Evolutionary conservation across 805 yeast species (phyloP), one percentile per base, ranked within the genome.

Genomic region (Pichia scutulata): DNA sequence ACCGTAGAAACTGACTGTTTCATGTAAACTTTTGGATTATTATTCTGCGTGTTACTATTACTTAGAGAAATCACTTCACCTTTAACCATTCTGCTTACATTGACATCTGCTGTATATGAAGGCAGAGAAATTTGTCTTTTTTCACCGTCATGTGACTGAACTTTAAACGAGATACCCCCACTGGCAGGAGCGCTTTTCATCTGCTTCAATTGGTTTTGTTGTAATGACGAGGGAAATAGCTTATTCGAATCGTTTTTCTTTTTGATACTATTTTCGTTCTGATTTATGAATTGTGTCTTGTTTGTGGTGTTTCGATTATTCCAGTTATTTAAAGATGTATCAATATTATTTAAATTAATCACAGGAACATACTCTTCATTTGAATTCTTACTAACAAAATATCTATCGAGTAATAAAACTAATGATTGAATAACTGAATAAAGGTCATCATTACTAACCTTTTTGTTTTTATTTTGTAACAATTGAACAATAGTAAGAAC

Each of bases 391-490:
- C 30, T 24, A 23, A 21, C 10, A 26, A 55, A 47, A 48, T 44
- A 49, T 21, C 47, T 52, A 19, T 59, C 53, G 2, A 58, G 52
- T 8, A 63, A 52, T 44, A 63, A 61, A 52, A 69, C 69, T 13
- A 67, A 57, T 4, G 68, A 54, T 9, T 63, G 57, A n/a, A 63
- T 55, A 12, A 67, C 64, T 9, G 60, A 57, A 9, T 49, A 41
- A 5, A 65, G 52, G 28, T 59, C 55, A 23, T 55, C 54, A 12
- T 54, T 60, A 24, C 44, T 48, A 9, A 33, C 36, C 54, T 56
- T 50, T 28, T 30, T 41, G 36, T 40, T 44, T 2, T 28, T 33
- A n/a, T 33, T 33, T 8, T 49, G 43, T 14, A 39, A 19, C 23
- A 64, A 49, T 43, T 60, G 67, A 4, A 60, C 55, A 7, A 60